These are phyloP conservation scores for Avicennia marina DNA, from an alignment of 257 asterid genomes.

Conservation along the genomic window DNA sequence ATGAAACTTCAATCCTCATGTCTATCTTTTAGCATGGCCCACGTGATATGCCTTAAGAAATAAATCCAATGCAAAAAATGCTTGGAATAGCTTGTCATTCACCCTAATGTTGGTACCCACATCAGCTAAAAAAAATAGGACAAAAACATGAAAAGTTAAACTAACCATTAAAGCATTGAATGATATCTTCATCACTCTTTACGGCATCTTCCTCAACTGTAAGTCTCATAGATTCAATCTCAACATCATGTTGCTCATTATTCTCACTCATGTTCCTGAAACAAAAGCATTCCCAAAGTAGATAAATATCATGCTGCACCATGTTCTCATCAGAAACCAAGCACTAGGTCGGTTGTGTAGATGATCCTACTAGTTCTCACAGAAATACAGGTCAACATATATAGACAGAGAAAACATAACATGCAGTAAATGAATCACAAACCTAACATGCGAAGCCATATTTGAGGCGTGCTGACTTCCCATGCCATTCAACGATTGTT, in stretches of 20 bases:
- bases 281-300: neutral
- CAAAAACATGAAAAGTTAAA: neutral
- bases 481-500: constrained; percentile 42
- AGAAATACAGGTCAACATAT: too few relatives aligned
- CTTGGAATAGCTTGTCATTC: too few relatives aligned
- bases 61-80: neutral
- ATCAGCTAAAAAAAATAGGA: too few relatives aligned
- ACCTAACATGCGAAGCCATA: constrained; percentile 47
- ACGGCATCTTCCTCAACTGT: constrained; percentile 39
- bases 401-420: neutral
- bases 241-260: constrained; percentile 52
- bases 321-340: neutral
- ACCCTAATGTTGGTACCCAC: too few relatives aligned
- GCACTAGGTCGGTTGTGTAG: too few relatives aligned
- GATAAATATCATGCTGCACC: neutral
- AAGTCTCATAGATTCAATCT: constrained; percentile 44
- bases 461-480: constrained; percentile 45
- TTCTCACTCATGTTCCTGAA: constrained; percentile 43
- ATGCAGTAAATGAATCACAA: neutral
- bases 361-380: too few relatives aligned
- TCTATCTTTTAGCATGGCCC: too few relatives aligned
- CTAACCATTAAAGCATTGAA: constrained; percentile 41
- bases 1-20: too few relatives aligned
- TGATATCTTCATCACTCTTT: constrained; percentile 36
- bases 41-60: too few relatives aligned